Evolutionary conservation across 192 early-diverging fungal genomes (phyloP), one percentile per base, ranked within the genome.

Genomic region (Obelidium mucronatum): DNA sequence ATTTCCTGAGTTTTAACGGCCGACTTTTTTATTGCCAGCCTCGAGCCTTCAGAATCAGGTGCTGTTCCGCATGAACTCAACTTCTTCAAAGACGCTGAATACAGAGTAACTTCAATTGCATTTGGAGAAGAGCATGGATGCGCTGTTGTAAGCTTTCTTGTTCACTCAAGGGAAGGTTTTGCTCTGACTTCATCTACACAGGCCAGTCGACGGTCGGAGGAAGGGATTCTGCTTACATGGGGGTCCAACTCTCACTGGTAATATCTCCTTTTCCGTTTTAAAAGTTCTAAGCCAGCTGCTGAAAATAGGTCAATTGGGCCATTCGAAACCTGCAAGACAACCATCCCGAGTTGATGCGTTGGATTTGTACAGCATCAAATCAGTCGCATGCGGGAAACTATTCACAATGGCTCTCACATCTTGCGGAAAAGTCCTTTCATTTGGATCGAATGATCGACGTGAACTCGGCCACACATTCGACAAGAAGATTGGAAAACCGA

Each of bases 401-500:
- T 72, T 72, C 55, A 58, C 69, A 15, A 8, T 72, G 4, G 69
- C 37, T 31, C 53, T 72, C 15, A 72, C 69, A 19, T 58, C 69
- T 5, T 58, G 34, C 36, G 69, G 69, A n/a, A 58, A 54, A 28
- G 69, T 58, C 6, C 69, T 58, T 19, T 72, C 69, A 24, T 72
- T 72, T 31, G 69, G 69, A 13, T 31, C 69, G 6, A 72, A 72
- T 54, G 33, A 35, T 1, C 37, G 8, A n/a, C 19, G 40, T 6
- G 36, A 59, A 17, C 69, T 72, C 34, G 69, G 69, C 22, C 69
- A 72, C 56, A 37, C 69, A n/a, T 58, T 58, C 30, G 69, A 72
- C 34, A 37, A 17, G 13, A 34, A 54, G n/a, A 8, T 37, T 19
- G 13, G 53, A 2, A 55, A 40, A 72, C 69, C 69, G 39, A 72